Base-by-base conservation (phyloP, 163 green algal species). In the Volvox carteri region DNA sequence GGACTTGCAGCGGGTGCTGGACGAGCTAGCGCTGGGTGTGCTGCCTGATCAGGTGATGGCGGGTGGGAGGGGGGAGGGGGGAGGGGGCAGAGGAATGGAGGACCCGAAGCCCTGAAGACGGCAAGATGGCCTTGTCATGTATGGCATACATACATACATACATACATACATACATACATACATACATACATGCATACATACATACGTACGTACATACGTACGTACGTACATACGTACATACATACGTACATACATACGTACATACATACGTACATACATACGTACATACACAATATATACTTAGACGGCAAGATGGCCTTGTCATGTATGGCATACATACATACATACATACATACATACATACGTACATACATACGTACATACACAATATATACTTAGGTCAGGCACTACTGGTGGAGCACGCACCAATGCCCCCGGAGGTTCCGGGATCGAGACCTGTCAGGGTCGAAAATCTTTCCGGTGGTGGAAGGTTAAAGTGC, bases 11-110 rank as follows among this genome's bases (percentile, higher is more conserved):
- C 85, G 95, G 0, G 87, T 94, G 14, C 77, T 98, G 54, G 96
- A 98, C 85, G 95, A 97, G 92, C 80, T 98, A 74, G 88, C 87
- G 1, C 73, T 92, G 67, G 92, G 92, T 12, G 84, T 91, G 50
- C 12, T 56, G 75, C 80, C 70, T 2, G 84, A 72, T 58, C 74
- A 56, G 52, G 67, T 41, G 87, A 35, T 50, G 58, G 19, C 16
- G 58, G 58, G 58, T 19, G 23, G 58, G 11, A 11, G 58, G 58
- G 58, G 23, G 23, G 58, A 28, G 58, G 58, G 19, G 23, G 23
- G 23, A 68, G 58, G 19, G 18, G 58, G 58, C 16, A 30, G 58
- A 14, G 58, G 58, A 68, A 68, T 14, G 19, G 58, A 68, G 58
- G 23, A 6, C 16, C 48, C 12, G 48, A 58, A 58, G n/a, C n/a